Conservation (phyloP, 192 early-diverging fungal species). For the Umbelopsis vinacea region DNA sequence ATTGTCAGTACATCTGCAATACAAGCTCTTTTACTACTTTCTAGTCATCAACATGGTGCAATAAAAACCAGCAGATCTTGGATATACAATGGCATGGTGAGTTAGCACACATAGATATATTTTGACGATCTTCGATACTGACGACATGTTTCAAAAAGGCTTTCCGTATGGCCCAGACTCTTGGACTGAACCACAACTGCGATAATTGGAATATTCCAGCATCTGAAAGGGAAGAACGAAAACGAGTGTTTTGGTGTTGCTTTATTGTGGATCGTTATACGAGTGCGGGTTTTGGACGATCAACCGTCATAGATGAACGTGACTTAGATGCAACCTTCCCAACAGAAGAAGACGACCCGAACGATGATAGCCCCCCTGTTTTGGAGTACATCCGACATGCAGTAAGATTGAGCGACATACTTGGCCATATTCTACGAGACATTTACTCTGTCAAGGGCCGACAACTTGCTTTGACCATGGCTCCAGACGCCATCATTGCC, state of each 20-base stretch:
- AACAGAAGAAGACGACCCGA: conserved; percentile 35
- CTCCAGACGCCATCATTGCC: conserved; percentile 35
- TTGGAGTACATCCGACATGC: conserved; percentile 43
- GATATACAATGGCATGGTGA: conserved; percentile 74
- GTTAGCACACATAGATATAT: neutral
- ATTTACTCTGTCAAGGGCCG: conserved; percentile 52
- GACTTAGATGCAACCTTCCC: conserved; percentile 49
- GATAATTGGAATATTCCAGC: conserved; percentile 57
- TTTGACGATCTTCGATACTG: neutral
- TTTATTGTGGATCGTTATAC: conserved; percentile 71
- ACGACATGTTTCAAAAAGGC: conserved; percentile 42
- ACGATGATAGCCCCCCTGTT: conserved; percentile 21
- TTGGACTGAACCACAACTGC: conserved; percentile 76
- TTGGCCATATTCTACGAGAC: conserved; percentile 56
- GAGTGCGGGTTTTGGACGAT: conserved; percentile 68
- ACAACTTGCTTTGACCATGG: conserved; percentile 24
- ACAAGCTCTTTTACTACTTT: conserved; percentile 69
- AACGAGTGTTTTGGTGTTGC: conserved; percentile 77
- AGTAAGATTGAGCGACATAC: conserved; percentile 54
- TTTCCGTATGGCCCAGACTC: conserved; percentile 75
- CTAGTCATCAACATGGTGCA: conserved; percentile 69
- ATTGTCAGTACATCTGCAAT: conserved; percentile 60
- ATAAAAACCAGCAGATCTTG: conserved; percentile 70
- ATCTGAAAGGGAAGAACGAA: conserved; percentile 63
- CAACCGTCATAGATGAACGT: conserved; percentile 50